Conservation (phyloP, 139 green algal genomes). For the Chlorella sorokiniana region DNA sequence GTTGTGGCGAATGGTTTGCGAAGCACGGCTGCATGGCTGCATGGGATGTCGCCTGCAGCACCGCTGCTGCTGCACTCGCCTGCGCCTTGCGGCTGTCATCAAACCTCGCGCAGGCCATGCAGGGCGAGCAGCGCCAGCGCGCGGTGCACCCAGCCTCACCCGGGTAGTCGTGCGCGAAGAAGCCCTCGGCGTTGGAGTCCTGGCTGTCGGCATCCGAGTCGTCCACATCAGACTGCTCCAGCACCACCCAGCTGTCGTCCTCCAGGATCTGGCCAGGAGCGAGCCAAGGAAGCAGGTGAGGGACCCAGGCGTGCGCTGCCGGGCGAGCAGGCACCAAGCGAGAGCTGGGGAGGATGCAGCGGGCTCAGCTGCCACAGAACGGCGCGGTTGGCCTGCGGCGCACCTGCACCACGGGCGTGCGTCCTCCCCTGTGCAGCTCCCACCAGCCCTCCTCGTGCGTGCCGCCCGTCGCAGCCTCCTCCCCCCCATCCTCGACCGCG, state of each 20-base stretch:
- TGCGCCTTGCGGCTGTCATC: too few species aligned
- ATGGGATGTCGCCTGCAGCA: background rate
- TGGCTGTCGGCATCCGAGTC: conserved; percentile 31
- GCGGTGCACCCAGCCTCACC: background rate
- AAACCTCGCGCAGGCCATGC: background rate
- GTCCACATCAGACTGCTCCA: conserved; percentile 27
- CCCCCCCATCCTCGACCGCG: conserved; percentile 2
- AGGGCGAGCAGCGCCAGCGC: background rate
- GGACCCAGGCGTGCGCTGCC: too few species aligned
- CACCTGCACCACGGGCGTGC: conserved; percentile 37
- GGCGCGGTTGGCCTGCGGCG: background rate
- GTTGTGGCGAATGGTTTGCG: background rate
- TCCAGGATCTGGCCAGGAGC: conserved; percentile 23
- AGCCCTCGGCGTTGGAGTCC: conserved; percentile 50
- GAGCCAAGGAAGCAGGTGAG: background rate
- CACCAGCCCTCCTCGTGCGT: conserved; percentile 9
- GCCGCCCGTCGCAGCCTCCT: background rate
- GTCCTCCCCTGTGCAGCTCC: conserved; percentile 14
- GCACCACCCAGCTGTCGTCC: conserved; percentile 41
- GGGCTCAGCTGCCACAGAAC: background rate
- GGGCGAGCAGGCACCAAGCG: too few species aligned
- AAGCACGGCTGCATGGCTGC: background rate
- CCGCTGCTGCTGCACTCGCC: too few species aligned
- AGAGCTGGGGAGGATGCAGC: too few species aligned
- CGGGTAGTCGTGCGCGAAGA: conserved; percentile 54